Base-by-base conservation (phyloP, 768 basidiomycete genomes). In the Hypholoma sublateritium region DNA sequence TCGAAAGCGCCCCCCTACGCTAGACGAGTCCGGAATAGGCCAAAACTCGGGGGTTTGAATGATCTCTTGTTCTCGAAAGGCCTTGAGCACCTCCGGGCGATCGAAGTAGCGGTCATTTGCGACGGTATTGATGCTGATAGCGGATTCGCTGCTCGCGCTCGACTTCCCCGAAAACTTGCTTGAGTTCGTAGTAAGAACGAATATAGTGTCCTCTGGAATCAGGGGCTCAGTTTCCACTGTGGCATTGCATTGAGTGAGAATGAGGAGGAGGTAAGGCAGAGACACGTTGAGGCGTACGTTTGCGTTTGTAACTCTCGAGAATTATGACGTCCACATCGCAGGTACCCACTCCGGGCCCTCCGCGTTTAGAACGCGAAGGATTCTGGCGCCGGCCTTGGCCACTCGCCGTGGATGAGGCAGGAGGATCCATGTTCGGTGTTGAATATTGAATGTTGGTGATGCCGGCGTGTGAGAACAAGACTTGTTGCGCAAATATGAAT, bases 301-400 rank as follows among this genome's bases (percentile, higher is more conserved):
- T 87, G 71, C 84, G 83, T 73, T 85, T 84, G 65, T 88, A 80
- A 60, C 87, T 88, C 63, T 94, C 92, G 60, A 93, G 71, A 69
- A 95, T 90, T 84, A 92, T 86, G 53, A 85, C 64, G 75, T 95
- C 93, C 16, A 87, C 79, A 68, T 92, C 89, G 68, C 86, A 85
- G 58, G 74, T 87, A 55, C 93, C 91, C 50, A 91, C 83, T 35
- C 90, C 91, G 25, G 89, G 87, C 14, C 90, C 91, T 54, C 90
- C 88, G 55, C 93, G 83, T 63, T 91, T 80, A 55, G 88, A 82
- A 64, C 93, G 84, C 70, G 90, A 83, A 42, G 93, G 93, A 55
- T 93, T 75, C 43, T 93, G 86, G 70, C 93, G 87, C 73, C 81
- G 84, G 59, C 74, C 69, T 63, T 77, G 72, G 45, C 71, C 63